Percentiles rank a stretch among this genome's conserved stretches.
Evolutionary conservation across 805 yeast genomes (phyloP).

Genomic region (Naumovozyma castellii): DNA sequence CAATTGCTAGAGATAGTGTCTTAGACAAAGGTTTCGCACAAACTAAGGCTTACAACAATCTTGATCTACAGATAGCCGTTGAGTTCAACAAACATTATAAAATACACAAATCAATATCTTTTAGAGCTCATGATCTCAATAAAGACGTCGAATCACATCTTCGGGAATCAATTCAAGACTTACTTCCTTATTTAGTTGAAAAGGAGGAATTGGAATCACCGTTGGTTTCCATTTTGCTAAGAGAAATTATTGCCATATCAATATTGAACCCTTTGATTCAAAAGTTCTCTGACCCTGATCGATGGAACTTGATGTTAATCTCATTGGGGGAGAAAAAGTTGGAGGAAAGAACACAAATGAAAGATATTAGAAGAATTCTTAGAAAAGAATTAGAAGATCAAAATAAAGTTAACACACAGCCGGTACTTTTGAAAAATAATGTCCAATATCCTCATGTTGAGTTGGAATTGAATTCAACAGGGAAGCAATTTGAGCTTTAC

Average conservation of each 20-base stretch:
- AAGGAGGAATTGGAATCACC: slow-evolving; percentile 35
- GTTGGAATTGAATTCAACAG: slow-evolving; percentile 9
- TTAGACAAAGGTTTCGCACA: slow-evolving; percentile 19
- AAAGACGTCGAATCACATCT: slow-evolving; percentile 43
- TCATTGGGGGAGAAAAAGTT: slow-evolving; percentile 52
- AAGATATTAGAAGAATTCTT: slow-evolving; percentile 57
- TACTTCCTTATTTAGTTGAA: slow-evolving; percentile 43
- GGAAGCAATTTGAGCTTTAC: slow-evolving; percentile 23
- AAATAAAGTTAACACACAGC: neutral
- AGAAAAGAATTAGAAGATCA: slow-evolving; percentile 46
- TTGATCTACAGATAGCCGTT: slow-evolving; percentile 35
- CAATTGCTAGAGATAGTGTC: slow-evolving; percentile 32
- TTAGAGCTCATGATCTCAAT: slow-evolving; percentile 29
- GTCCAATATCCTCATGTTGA: slow-evolving; percentile 3
- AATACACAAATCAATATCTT: slow-evolving; percentile 48
- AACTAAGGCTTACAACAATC: slow-evolving; percentile 28
- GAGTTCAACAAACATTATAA: slow-evolving; percentile 32
- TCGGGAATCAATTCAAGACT: slow-evolving; percentile 31
- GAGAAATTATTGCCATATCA: slow-evolving; percentile 55
- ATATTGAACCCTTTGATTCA: slow-evolving; percentile 43
- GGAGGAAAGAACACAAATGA: slow-evolving; percentile 66
- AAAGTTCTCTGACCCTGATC: slow-evolving; percentile 62
- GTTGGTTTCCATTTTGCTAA: slow-evolving; percentile 40
- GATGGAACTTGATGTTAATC: slow-evolving; percentile 59
- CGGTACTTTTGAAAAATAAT: neutral